Evolutionary conservation across 1,284 basidiomycete species (phyloP).

Genomic region (Grifola frondosa): DNA sequence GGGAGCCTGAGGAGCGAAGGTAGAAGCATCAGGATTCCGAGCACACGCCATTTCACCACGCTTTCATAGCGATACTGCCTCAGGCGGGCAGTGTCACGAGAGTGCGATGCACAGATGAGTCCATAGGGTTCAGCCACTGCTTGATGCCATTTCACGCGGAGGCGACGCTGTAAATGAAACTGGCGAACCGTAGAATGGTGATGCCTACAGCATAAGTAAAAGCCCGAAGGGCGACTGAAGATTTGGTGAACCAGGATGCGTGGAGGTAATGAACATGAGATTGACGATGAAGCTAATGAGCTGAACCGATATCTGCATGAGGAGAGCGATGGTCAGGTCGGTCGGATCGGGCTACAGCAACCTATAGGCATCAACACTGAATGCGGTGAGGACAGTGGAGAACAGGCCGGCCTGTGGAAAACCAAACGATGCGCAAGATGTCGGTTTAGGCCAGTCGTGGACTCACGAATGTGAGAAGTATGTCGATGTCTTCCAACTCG

Average conservation of each 20-base stretch:
- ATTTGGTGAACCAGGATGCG: conserved; percentile 1
- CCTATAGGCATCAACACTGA: conserved; percentile 8
- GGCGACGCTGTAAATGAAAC: conserved; percentile 64
- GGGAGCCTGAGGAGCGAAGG: conserved; percentile 14
- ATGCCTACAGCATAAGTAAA: conserved; percentile 41
- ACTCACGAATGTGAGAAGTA: too few species aligned
- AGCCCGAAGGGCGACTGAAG: conserved; percentile 1
- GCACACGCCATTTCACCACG: conserved; percentile 11
- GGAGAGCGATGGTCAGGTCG: conserved; percentile 1
- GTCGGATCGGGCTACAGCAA: conserved; percentile 5
- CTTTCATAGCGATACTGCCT: conserved; percentile 13
- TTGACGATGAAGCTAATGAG: conserved; percentile 4
- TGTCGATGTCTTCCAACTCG: too few species aligned
- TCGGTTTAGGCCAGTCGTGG: too few species aligned
- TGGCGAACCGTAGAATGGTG: conserved; percentile 66
- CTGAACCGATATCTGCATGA: conserved; percentile 4
- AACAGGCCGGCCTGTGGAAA: conserved; percentile 14
- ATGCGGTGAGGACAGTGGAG: conserved; percentile 8
- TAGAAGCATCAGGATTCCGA: conserved; percentile 8
- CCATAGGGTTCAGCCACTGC: conserved; percentile 22
- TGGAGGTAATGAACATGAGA: conserved; percentile 5
- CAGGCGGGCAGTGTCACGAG: conserved; percentile 9
- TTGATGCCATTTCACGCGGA: conserved; percentile 13
- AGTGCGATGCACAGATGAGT: too few species aligned
- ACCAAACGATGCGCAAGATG: too few species aligned